A percentile compares a stretch with the other conserved stretches of the same genome.
These are phyloP conservation scores for Suillus paluster DNA, from an alignment of 768 basidiomycete genomes.

Conservation along the genomic window DNA sequence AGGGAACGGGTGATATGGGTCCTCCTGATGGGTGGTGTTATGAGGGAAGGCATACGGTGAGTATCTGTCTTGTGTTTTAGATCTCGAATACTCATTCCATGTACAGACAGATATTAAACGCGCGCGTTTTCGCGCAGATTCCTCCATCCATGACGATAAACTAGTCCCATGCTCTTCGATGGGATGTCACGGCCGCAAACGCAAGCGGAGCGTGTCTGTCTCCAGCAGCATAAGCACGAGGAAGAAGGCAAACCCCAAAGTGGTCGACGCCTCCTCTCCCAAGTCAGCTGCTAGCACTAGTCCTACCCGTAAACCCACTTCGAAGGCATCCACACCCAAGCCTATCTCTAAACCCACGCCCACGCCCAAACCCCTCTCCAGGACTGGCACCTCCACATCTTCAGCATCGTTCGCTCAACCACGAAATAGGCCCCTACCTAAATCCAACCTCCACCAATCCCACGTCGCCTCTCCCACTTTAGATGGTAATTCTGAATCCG, in stretches of 20 bases:
- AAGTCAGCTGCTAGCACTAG: conserved; percentile 14
- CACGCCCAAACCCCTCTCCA: conserved; percentile 16
- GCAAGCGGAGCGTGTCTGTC: conserved; percentile 26
- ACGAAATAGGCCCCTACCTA: conserved; percentile 6
- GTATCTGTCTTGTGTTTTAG: conserved; percentile 9
- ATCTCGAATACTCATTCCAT: neutral
- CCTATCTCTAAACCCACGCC: neutral
- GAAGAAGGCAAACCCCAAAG: conserved; percentile 15
- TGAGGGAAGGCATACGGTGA: conserved; percentile 76
- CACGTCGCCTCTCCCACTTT: conserved; percentile 5
- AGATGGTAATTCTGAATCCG: conserved; percentile 23
- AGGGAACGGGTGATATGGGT: conserved; percentile 80
- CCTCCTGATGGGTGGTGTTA: conserved; percentile 90
- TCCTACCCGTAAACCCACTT: conserved; percentile 10
- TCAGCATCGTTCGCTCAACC: conserved; percentile 6
- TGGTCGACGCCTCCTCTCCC: conserved; percentile 4
- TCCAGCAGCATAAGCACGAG: conserved; percentile 23
- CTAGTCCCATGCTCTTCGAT: conserved; percentile 60
- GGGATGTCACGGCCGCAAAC: conserved; percentile 53
- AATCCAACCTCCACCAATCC: conserved; percentile 11
- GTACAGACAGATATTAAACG: conserved; percentile 71
- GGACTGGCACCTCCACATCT: conserved; percentile 3
- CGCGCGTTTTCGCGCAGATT: conserved; percentile 79
- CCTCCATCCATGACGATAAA: conserved; percentile 67
- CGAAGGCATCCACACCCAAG: conserved; percentile 16